Evolutionary conservation across 495 filamentous ascomycete species (phyloP), one percentile per base, ranked within the genome.

Genomic region (Podospora fimiseda): DNA sequence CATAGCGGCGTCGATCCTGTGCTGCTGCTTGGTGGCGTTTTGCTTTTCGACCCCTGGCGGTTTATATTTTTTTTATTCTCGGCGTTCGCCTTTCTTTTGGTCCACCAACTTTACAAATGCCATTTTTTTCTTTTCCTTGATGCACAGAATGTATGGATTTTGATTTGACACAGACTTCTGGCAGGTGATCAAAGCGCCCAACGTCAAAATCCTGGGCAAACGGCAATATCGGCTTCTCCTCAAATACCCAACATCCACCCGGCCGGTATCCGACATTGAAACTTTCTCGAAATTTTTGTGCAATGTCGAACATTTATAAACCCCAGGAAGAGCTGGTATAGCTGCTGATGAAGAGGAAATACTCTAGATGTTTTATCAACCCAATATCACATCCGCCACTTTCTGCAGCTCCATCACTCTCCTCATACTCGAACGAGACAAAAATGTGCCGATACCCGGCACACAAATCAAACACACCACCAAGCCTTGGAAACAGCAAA

Each of bases 1-100:
- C 27, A 33, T 6, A 11, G 27, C 27, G 27, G 27, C 27, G 27
- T 33, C 27, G 27, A 33, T 33, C 27, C 27, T 11, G 11, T 33
- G 27, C 27, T 33, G 6, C 11, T 33, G 27, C 27, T 33, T 33
- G 52, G 52, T 48, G 40, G 52, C 52, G 52, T 55, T 37, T 21
- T 37, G 16, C 2, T 42, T 15, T 39, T 19, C 27, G 39, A 49
- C 52, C 44, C 38, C 43, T 43, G 45, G 44, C 15, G 20, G 19
- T 19, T 53, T 27, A 45, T 36, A 47, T 40, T 5, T 15, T 5
- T 9, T 22, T 13, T 14, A 9, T 20, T 44, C 42, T 44, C 9
- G 42, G 42, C 42, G 42, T 18, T 44, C 16, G 16, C 16, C 42
- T 18, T n/a, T 20, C 9, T 44, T 21, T 21, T 21, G 14, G 16